Conservation (phyloP, 2,329 filamentous ascomycete genomes). For the Helotiales sp. region DNA sequence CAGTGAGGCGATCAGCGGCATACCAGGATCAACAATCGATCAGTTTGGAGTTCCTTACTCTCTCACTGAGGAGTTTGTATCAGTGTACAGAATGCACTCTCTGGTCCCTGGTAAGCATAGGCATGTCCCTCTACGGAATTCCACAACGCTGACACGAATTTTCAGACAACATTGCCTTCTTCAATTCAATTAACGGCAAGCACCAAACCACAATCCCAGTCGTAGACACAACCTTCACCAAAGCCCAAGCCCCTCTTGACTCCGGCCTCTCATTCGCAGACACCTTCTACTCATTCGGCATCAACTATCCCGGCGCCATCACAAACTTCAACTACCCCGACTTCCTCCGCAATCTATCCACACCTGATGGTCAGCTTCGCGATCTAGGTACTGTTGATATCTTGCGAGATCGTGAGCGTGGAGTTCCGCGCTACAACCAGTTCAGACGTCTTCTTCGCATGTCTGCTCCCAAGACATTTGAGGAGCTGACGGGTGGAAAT, state of each 20-base stretch:
- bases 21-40: constrained; percentile 26
- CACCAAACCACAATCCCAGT: constrained; percentile 17
- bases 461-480: constrained; percentile 19
- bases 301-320: constrained; percentile 29
- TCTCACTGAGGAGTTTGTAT: constrained; percentile 29
- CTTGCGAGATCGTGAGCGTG: constrained; percentile 27
- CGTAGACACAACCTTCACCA: constrained; percentile 17
- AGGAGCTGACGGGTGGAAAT: constrained; percentile 21
- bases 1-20: constrained; percentile 22
- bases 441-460: constrained; percentile 26
- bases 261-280: constrained; percentile 13
- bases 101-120: constrained; percentile 20
- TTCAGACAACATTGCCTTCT: constrained; percentile 28
- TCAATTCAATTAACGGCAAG: constrained; percentile 13
- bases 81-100: constrained; percentile 25
- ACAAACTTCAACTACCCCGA: constrained; percentile 24
- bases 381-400: constrained; percentile 24
- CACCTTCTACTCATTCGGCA: constrained; percentile 28
- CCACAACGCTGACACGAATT: background rate
- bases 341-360: constrained; percentile 20
- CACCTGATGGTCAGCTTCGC: constrained; percentile 15
- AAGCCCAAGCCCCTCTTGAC: constrained; percentile 24
- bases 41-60: constrained; percentile 19
- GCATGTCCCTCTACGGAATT: too few species aligned
- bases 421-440: constrained; percentile 24